Evolutionary conservation across 2,329 filamentous ascomycete species (phyloP), one percentile per base, ranked within the genome.

Genomic region (Didymella glomerata): DNA sequence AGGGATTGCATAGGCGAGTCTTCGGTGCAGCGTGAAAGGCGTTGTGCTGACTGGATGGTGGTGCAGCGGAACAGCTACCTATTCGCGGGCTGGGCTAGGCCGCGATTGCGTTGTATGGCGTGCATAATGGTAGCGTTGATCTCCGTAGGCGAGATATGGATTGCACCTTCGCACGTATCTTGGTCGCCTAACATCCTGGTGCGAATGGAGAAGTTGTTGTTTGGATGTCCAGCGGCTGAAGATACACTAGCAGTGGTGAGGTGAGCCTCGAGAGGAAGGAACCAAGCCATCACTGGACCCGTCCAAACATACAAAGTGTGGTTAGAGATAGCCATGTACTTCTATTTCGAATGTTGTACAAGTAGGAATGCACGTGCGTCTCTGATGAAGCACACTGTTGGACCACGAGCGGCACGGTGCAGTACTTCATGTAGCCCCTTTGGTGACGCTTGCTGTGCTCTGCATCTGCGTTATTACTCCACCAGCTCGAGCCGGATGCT

Each of bases 21-120:
- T 62, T 63, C 54, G 51, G 45, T 65, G 60, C 60, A 56, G 56
- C 40, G 20, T 49, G 41, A 46, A 44, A 53, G 59, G 57, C 45
- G 51, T 63, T 60, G 58, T 59, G 64, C 65, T 63, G 53, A 42
- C 62, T 66, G 41, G 41, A 40, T 58, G 60, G 48, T 70, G 67
- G 67, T 69, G 67, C 42, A 41, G 36, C 44, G 62, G 48, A 46
- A 66, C 51, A 59, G 47, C 30, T 28, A 56, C 53, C 50, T 54
- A 70, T 69, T 69, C 59, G 68, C 44, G 55, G 51, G 51, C 40
- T 34, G 30, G 18, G 18, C 10, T 52, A 62, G 61, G 60, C 63
- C 50, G 47, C 53, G 24, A 65, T 66, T 68, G 58, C 58, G 58
- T 53, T 62, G 56, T 64, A 66, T 66, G 62, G 64, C 64, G 55